Evolutionary conservation across 2,329 filamentous ascomycete genomes (phyloP).

Genomic region (Dactylellina parvicollis): DNA sequence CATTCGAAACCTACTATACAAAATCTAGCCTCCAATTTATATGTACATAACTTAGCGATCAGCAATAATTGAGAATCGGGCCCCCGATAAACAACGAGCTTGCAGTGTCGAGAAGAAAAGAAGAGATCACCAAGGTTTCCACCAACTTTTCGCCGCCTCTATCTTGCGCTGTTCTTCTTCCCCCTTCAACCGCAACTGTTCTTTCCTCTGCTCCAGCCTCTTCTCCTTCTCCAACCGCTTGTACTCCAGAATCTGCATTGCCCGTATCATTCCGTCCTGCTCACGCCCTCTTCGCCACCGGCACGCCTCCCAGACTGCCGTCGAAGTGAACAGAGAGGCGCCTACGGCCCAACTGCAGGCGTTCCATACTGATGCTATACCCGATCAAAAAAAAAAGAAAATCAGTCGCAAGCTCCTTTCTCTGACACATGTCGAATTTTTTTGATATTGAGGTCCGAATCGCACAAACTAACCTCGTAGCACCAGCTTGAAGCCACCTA

Average conservation of each 20-base stretch:
- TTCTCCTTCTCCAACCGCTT: constrained; percentile 74
- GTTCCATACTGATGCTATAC: constrained; percentile 69
- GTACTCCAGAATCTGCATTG: constrained; percentile 81
- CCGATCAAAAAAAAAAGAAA: constrained; percentile 56
- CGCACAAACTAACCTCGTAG: constrained; percentile 75
- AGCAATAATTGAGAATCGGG: too few relatives aligned
- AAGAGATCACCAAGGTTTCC: constrained; percentile 55
- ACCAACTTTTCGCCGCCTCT: constrained; percentile 56
- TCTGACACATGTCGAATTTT: too few relatives aligned
- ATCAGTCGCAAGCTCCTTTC: too few relatives aligned
- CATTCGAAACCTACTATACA: too few relatives aligned
- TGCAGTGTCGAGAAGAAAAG: too few relatives aligned
- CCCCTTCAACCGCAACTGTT: constrained; percentile 60
- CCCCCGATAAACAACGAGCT: too few relatives aligned
- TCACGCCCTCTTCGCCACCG: constrained; percentile 78
- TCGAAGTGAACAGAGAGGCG: constrained; percentile 75
- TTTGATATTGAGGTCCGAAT: constrained; percentile 33
- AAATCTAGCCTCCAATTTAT: too few relatives aligned
- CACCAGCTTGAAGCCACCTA: constrained; percentile 78
- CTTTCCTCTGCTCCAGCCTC: constrained; percentile 62
- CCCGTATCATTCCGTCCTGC: constrained; percentile 82
- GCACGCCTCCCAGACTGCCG: constrained; percentile 84
- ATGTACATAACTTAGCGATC: too few relatives aligned
- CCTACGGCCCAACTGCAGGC: constrained; percentile 88
- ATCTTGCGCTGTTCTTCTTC: constrained; percentile 58